Conservation (phyloP, 345 rosid genomes). For the Moringa oleifera region DNA sequence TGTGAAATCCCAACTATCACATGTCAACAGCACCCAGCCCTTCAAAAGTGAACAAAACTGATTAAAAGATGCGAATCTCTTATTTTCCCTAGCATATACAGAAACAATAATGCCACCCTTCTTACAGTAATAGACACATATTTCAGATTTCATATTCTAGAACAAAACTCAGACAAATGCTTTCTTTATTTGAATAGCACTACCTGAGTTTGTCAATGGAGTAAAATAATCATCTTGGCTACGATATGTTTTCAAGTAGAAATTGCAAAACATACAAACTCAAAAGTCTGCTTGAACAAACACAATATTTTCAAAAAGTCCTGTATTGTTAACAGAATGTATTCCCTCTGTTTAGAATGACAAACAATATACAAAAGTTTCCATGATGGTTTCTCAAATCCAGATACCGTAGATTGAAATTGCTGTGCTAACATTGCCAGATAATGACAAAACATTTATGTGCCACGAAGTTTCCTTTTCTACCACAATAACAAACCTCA, state of each 20-base stretch:
- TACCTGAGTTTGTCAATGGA: neutral
- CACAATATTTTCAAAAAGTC: neutral
- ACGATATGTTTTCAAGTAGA: neutral
- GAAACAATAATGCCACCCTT: neutral
- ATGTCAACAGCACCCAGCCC: neutral
- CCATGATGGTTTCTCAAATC: neutral
- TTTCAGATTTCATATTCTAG: neutral
- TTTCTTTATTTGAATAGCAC: neutral
- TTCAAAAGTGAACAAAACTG: neutral
- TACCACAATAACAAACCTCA: neutral
- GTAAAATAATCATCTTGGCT: neutral
- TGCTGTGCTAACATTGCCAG: neutral
- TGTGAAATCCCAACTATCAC: neutral
- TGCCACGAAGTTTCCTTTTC: neutral
- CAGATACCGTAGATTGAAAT: neutral
- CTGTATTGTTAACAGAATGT: neutral
- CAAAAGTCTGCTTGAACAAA: neutral
- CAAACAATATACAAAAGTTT: neutral
- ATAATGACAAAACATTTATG: too few relatives aligned
- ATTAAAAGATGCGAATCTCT: neutral
- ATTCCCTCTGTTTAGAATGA: neutral
- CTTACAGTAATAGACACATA: neutral
- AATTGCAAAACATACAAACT: too few relatives aligned
- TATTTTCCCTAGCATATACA: neutral
- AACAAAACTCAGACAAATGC: neutral